A percentile compares a stretch with the other conserved stretches of the same genome.
phyloP scores from a whole-genome alignment of 441 rosid genomes.

The Mallotus repandus region DNA sequence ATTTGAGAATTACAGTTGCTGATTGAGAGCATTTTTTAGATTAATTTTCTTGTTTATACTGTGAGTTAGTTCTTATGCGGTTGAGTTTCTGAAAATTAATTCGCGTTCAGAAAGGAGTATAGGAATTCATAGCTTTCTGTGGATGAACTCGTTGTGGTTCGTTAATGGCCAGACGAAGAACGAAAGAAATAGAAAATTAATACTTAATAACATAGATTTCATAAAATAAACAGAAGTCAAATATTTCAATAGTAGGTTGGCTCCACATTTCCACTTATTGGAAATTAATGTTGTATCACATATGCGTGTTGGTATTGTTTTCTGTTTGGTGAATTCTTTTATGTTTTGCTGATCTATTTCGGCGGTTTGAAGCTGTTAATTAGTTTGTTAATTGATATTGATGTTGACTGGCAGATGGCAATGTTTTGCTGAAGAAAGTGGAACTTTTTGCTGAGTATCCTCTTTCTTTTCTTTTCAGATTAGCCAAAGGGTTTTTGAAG shows the following conservation, averaged over 20 bases:
- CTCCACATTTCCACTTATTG: not conserved
- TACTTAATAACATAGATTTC: too few species aligned
- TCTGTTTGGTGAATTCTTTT: not conserved
- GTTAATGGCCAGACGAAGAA: not conserved
- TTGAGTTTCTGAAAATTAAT: too few species aligned
- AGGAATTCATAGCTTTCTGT: too few species aligned
- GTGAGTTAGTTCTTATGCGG: too few species aligned
- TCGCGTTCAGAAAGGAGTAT: too few species aligned
- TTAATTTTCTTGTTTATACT: too few species aligned
- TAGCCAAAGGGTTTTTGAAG: constrained; percentile 75
- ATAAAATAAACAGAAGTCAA: not conserved
- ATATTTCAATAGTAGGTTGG: not conserved
- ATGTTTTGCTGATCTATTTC: not conserved
- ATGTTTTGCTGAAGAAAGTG: not conserved
- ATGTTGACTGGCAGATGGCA: not conserved
- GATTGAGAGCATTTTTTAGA: too few species aligned
- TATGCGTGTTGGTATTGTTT: too few species aligned
- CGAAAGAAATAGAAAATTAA: not conserved
- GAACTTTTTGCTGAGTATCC: constrained; percentile 16
- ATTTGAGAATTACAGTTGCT: too few species aligned
- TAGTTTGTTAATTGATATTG: too few species aligned
- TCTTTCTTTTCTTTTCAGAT: constrained; percentile 53
- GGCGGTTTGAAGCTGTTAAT: too few species aligned
- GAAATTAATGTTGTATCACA: not conserved
- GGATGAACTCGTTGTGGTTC: not conserved